Conservation (phyloP, 1,284 basidiomycete species). For the Flammula alnicola region DNA sequence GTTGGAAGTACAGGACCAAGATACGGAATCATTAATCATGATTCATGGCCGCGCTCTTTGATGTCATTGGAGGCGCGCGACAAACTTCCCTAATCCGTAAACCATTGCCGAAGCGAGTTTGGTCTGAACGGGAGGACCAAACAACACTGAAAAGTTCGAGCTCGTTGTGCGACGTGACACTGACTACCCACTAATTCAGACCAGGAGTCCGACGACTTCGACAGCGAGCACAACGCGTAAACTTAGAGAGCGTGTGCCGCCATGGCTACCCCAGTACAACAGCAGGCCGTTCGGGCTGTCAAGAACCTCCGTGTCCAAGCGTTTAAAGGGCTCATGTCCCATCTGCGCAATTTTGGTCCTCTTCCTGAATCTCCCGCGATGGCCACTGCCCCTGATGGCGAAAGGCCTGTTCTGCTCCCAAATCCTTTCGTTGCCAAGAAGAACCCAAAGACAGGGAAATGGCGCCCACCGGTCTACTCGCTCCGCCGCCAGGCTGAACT, state of each 20-base stretch:
- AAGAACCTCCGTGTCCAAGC: constrained; percentile 51
- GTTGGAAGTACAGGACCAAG: no score
- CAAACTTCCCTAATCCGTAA: no score
- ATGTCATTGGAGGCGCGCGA: no score
- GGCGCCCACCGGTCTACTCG: constrained; percentile 73
- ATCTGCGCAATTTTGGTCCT: constrained; percentile 39
- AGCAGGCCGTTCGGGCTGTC: constrained; percentile 40
- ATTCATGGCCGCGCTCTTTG: no score
- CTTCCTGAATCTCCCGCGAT: constrained; percentile 30
- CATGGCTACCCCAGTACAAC: constrained; percentile 12
- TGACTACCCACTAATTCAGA: not conserved
- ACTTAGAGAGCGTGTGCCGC: not conserved
- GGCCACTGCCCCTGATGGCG: constrained; percentile 28
- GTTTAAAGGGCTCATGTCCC: constrained; percentile 40
- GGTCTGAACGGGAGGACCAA: not conserved
- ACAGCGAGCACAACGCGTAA: not conserved
- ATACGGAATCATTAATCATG: no score
- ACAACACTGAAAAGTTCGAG: constrained; percentile 11
- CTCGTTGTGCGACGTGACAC: not conserved
- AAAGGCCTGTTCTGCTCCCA: constrained; percentile 37
- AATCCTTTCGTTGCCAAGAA: constrained; percentile 75
- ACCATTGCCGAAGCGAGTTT: no score
- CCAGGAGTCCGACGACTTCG: not conserved
- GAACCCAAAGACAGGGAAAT: constrained; percentile 63
- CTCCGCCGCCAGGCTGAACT: constrained; percentile 77